Conservation (phyloP, 257 asterid genomes). For the Solanum okadae region DNA sequence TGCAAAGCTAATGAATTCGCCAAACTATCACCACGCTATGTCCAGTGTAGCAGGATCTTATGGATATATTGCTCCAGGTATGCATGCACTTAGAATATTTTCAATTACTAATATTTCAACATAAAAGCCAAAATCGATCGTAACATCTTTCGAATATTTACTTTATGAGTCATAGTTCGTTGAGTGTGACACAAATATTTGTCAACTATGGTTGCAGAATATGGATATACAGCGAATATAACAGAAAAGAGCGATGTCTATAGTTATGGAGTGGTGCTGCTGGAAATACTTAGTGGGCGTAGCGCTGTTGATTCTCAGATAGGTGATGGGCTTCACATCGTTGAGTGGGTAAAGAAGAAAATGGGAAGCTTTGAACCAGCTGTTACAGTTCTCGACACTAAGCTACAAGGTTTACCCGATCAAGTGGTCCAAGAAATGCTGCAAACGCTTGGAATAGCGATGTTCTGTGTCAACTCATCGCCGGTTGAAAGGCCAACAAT, state of each 20-base stretch:
- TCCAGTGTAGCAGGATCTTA: conserved; percentile 88
- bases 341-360: conserved; percentile 93
- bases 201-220: conserved; percentile 45
- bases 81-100: not conserved
- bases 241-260: conserved; percentile 95
- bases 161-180: not conserved
- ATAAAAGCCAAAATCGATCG: not conserved
- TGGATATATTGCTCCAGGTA: conserved; percentile 97
- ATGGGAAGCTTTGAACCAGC: conserved; percentile 98
- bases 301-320: conserved; percentile 73
- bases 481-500: conserved; percentile 86
- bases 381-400: conserved; percentile 51
- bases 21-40: conserved; percentile 81
- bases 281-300: conserved; percentile 77
- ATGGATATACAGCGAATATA: conserved; percentile 75
- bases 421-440: conserved; percentile 96
- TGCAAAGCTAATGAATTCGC: conserved; percentile 81
- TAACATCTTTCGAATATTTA: not conserved
- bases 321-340: conserved; percentile 83
- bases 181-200: not conserved
- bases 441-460: conserved; percentile 88
- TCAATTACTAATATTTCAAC: not conserved
- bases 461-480: conserved; percentile 85
- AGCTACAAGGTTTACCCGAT: conserved; percentile 78
- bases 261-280: conserved; percentile 84